phyloP scores from a whole-genome alignment of 1,284 basidiomycete species.

The Phenoliferia sp. region DNA sequence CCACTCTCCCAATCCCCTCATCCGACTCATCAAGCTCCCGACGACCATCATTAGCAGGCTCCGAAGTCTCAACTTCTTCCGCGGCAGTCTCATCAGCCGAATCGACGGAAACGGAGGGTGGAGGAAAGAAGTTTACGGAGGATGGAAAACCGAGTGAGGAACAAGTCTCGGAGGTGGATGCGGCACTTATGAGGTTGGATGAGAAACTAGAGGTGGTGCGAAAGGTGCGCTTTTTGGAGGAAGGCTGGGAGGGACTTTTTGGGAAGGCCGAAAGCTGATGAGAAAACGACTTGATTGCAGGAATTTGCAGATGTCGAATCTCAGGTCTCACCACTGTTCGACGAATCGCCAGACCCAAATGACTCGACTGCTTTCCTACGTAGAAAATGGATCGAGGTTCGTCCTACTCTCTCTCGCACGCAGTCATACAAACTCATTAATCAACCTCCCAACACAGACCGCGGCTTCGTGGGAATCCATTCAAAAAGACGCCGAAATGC shows the following conservation, averaged over 20 bases:
- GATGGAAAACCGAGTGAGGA: constrained; percentile 41
- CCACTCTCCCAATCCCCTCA: neutral
- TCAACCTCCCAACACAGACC: constrained; percentile 42
- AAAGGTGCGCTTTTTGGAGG: neutral
- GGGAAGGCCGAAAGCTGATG: neutral
- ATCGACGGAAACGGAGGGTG: too few relatives aligned
- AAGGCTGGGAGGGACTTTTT: neutral
- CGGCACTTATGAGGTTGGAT: constrained; percentile 70
- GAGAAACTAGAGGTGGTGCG: constrained; percentile 67
- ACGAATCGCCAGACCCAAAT: constrained; percentile 46
- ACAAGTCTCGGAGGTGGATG: constrained; percentile 64
- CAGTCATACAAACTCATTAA: neutral
- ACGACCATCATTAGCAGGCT: neutral
- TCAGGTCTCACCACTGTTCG: constrained; percentile 57
- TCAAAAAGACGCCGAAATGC: constrained; percentile 62
- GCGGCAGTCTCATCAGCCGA: neutral
- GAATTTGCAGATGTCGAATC: constrained; percentile 64
- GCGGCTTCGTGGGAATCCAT: constrained; percentile 71
- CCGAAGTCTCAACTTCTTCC: neutral
- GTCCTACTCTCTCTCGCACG: neutral
- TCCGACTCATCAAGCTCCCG: too few relatives aligned
- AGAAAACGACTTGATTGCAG: constrained; percentile 40
- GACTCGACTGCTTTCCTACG: constrained; percentile 50
- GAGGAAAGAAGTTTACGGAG: neutral
- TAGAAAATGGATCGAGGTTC: constrained; percentile 56